phyloP scores from a whole-genome alignment of 2,329 filamentous ascomycete species.

The Penicillium sp. region DNA sequence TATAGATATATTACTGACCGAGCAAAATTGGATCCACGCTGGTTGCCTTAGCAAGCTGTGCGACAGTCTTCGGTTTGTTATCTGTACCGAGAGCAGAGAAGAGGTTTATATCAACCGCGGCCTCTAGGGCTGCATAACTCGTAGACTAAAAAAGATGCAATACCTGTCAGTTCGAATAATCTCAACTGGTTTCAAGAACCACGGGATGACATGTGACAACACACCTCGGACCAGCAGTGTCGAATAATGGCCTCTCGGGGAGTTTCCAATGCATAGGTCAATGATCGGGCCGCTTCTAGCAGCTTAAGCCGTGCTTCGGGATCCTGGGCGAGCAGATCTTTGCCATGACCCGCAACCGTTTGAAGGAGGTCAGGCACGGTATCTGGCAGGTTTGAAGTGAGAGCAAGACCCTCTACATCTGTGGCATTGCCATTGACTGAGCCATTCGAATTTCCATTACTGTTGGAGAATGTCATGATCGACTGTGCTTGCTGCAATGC shows the following conservation, averaged over 20 bases:
- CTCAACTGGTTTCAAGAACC: too few relatives aligned
- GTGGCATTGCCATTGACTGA: neutral
- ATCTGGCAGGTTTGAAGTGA: neutral
- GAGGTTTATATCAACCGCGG: neutral
- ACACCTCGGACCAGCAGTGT: slow-evolving; percentile 46
- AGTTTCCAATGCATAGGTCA: slow-evolving; percentile 41
- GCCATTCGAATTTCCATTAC: neutral
- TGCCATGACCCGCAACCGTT: neutral
- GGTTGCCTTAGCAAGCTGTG: neutral
- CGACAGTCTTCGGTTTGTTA: neutral
- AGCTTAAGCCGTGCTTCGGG: slow-evolving; percentile 6
- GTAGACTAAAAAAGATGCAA: neutral
- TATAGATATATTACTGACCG: neutral
- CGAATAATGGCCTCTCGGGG: slow-evolving; percentile 52
- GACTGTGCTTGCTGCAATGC: neutral
- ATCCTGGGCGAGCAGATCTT: neutral
- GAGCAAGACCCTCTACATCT: neutral
- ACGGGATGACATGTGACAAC: neutral
- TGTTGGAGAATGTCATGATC: neutral
- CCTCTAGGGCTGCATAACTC: slow-evolving; percentile 1
- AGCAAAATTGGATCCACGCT: neutral
- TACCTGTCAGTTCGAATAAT: neutral
- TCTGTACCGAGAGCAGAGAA: slow-evolving; percentile 2
- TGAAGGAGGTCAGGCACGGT: neutral
- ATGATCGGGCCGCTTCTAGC: slow-evolving; percentile 17